Base-by-base conservation (phyloP, 2,329 filamentous ascomycete species). In the Dactylellina leptospora region DNA sequence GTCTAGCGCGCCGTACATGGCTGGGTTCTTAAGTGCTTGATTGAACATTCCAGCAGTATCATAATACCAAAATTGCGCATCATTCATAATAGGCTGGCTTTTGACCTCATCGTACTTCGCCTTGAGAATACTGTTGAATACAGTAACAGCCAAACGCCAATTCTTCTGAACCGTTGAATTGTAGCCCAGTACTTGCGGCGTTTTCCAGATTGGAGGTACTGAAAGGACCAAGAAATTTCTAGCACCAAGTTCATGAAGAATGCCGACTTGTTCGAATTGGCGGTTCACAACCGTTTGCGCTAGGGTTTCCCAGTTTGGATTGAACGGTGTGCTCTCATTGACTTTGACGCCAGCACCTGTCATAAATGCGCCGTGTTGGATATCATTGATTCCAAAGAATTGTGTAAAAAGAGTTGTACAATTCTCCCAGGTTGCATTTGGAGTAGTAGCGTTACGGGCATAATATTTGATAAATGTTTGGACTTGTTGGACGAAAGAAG, bases 371-470 rank as follows among this genome's bases (percentile, higher is more conserved):
- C 45, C 45, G 11, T 50, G 45, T 50, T 50, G 45, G 45, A 50
- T 28, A 25, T 50, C 45, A 50, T 50, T 50, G 45, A 50, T 50
- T 50, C 45, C 45, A 20, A 50, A 50, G 13, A 50, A 50, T 16
- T 50, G 45, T 13, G 45, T 50, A 18, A 50, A 50, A 50, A 50
- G 45, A 3, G 45, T 50, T n/a, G 45, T 50, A 8, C 45, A 50
- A 25, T 30, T 30, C 25, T 50, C 45, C 45, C 45, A 50, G 23
- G 9, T 50, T 18, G 45, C 45, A 28, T 50, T 50, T 1, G 45
- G 45, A 13, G 45, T 11, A 8, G 45, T 50, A 20, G 45, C 13
- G 23, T 27, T 50, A 50, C 45, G 45, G n/a, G 45, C 45, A 30
- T 50, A 50, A 28, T 50, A 50, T 30, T 50, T 28, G 22, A 50